Evolutionary conservation across 805 yeast genomes (phyloP), one percentile per base, ranked within the genome.

Genomic region (Schwanniomyces sp.): DNA sequence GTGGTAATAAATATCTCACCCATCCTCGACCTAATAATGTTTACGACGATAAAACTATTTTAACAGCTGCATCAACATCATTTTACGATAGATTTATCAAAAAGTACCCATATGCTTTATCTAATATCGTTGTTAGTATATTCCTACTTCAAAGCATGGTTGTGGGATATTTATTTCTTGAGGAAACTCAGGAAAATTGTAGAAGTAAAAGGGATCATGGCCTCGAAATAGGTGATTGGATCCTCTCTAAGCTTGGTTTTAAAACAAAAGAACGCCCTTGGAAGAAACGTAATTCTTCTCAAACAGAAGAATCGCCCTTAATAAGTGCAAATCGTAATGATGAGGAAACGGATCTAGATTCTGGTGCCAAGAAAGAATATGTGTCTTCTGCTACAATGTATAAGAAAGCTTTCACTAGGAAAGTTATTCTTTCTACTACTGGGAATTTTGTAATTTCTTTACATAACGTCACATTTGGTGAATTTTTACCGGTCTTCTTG

Each of bases 401-500:
- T 40, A 41, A 57, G 16, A 59, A 56, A 8, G 57, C 61, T 11
- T 63, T 70, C 50, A 60, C 70, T 21, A 54, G 53, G n/a, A 59
- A 62, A 10, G 72, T 69, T 14, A 43, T 66, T 4, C 60, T 59
- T 40, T 56, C 69, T 7, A 64, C 70, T 44, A 21, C 59, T 60
- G 48, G 74, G 61, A 59, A 74, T 55, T 73, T 78, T 44, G 56
- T 72, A 21, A 58, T 75, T 53, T 66, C 80, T n/a, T 68, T 79
- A 42, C 83, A 78, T 56, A 57, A 66, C 10, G 64, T 77, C 12
- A 81, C 79, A 4, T 79, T 66, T 56, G 73, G 75, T 29, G 85
- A 81, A 58, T 78, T 82, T 45, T 56, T 82, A 38, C 86, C 87
- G 0, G 75, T 82, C 3, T 75, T 76, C 46, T 64, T 82, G 12